Percentiles rank a stretch among this genome's conserved stretches.
Evolutionary conservation across 2,329 filamentous ascomycete species (phyloP).

Genomic region (Dissoconium aciculare): DNA sequence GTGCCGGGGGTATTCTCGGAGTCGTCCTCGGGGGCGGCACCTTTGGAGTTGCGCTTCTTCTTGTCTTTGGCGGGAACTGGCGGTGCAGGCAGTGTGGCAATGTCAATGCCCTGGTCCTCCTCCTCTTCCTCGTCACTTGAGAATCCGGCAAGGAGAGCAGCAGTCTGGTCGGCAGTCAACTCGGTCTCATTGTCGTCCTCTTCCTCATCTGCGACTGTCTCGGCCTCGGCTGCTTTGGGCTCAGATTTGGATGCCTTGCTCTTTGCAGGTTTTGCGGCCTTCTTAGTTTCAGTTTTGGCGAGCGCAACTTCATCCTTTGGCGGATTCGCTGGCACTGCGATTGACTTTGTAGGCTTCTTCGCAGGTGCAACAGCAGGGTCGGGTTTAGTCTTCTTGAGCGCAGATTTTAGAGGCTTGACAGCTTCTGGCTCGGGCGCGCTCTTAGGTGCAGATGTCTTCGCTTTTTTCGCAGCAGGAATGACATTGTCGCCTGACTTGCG

Average conservation of each 20-base stretch:
- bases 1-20: conserved; percentile 51
- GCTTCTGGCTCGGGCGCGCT: conserved; percentile 16
- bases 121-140: conserved; percentile 32
- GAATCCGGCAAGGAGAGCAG: conserved; percentile 38
- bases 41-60: conserved; percentile 34
- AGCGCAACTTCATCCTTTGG: conserved; percentile 1
- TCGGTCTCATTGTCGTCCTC: conserved; percentile 19
- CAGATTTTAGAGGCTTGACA: conserved; percentile 20
- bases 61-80: conserved; percentile 19
- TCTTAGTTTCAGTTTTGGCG: conserved; percentile 8
- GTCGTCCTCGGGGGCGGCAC: conserved; percentile 27
- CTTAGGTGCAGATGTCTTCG: conserved; percentile 19
- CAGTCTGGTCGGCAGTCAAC: conserved; percentile 33
- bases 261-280: conserved; percentile 8
- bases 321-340: too few relatives aligned
- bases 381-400: conserved; percentile 18
- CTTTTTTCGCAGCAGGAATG: conserved; percentile 21
- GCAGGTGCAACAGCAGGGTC: conserved; percentile 2
- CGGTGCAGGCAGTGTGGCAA: conserved; percentile 23
- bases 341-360: background rate
- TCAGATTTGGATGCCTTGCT: conserved; percentile 6
- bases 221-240: conserved; percentile 10
- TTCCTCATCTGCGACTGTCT: conserved; percentile 8
- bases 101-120: conserved; percentile 25
- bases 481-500: conserved; percentile 24